Evolutionary conservation across 2,329 filamentous ascomycete species (phyloP), one percentile per base, ranked within the genome.

Genomic region (Monosporascus ibericus): DNA sequence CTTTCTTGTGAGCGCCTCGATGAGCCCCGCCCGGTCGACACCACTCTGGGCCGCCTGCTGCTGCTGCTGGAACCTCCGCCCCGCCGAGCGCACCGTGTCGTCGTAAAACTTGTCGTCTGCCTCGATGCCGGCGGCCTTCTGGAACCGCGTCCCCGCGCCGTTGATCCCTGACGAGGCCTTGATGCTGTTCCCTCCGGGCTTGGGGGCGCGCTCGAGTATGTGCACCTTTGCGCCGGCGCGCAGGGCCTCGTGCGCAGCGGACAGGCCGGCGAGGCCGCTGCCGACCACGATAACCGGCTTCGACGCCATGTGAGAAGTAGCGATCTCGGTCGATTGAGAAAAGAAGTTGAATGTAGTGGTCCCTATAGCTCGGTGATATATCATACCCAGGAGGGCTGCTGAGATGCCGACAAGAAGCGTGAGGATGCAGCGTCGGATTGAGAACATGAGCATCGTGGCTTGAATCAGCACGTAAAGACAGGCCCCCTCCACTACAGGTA

Each of bases 131-230:
- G 61, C 50, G 3, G 61, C 67, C 11, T 66, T 64, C 62, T 87
- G 84, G 55, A 79, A 85, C 3, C 70, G 72, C 0, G 83, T 86
- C 0, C 75, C 75, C 0, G 81, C 81, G 6, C 81, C 83, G 57
- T 85, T 86, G 65, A 86, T 86, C 0, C 82, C 83, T 0, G 82
- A 85, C 0, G 82, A 86, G 0, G 83, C 83, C 66, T 86, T 86
- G 67, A 86, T 84, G 60, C 76, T 81, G 60, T 86, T 86, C 2
- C 82, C 82, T 37, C 83, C 83, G 0, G 82, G 80, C 60, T 82
- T 84, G 3, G 75, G 62, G 0, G 76, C 75, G 20, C 81, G 78
- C 53, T 87, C 84, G 14, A 87, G 72, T 48, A 87, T 72, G 34
- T 73, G 71, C 1, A 87, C 83, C 0, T 73, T 66, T 2, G 79